Evolutionary conservation across 345 rosid genomes (phyloP).

Genomic region (Zanthoxylum bungeanum): DNA sequence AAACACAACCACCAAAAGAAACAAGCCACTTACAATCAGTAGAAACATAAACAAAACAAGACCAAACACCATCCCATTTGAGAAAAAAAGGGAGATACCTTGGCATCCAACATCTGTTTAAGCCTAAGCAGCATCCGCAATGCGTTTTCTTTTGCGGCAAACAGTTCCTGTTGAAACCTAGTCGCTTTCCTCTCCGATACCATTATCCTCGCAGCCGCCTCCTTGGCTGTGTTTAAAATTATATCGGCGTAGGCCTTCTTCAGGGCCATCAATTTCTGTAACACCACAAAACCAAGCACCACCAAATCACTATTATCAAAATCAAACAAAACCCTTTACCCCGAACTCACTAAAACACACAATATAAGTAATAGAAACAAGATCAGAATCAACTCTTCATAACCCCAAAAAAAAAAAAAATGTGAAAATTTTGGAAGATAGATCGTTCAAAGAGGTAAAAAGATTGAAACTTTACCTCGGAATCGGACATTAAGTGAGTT

Average conservation of each 20-base stretch:
- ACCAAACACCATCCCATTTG: not conserved
- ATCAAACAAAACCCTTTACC: slow-evolving; percentile 21
- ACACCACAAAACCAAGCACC: not conserved
- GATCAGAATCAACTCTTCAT: slow-evolving; percentile 24
- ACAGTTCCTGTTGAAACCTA: slow-evolving; percentile 66
- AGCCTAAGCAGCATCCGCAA: slow-evolving; percentile 74
- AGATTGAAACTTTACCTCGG: slow-evolving; percentile 9
- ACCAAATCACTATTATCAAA: slow-evolving; percentile 13
- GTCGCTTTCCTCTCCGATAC: slow-evolving; percentile 74
- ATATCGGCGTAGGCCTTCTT: slow-evolving; percentile 96
- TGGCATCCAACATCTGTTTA: slow-evolving; percentile 75
- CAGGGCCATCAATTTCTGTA: slow-evolving; percentile 75
- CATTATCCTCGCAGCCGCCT: slow-evolving; percentile 87
- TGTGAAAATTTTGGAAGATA: slow-evolving; percentile 6
- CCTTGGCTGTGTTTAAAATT: slow-evolving; percentile 81
- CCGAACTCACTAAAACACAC: not conserved
- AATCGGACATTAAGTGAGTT: slow-evolving; percentile 24
- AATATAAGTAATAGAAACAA: slow-evolving; percentile 17
- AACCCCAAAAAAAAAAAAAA: slow-evolving; percentile 11
- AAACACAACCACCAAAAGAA: slow-evolving; percentile 7
- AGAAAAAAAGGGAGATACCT: slow-evolving; percentile 44
- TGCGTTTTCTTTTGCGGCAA: slow-evolving; percentile 65
- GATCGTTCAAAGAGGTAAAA: not conserved
- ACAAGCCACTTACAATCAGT: not conserved
- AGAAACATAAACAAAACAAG: slow-evolving; percentile 3